These are phyloP conservation scores for Saturnispora sanitii DNA, from an alignment of 805 yeast genomes.

Conservation along the genomic window DNA sequence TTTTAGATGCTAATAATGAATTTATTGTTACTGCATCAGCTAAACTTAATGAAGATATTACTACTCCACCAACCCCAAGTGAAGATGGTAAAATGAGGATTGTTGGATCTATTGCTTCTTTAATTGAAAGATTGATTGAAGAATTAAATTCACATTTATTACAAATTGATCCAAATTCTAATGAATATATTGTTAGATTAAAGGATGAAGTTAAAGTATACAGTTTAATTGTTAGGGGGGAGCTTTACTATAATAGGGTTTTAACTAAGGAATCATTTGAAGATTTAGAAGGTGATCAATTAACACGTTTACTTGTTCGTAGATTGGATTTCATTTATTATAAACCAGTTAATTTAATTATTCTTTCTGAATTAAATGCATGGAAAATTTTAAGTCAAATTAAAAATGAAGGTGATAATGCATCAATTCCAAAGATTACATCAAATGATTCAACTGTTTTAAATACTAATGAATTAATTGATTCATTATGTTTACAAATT, in stretches of 20 bases:
- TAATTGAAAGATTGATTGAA: slow-evolving; percentile 89
- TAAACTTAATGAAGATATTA: slow-evolving; percentile 57
- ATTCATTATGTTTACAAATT: slow-evolving; percentile 54
- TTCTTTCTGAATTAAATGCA: slow-evolving; percentile 59
- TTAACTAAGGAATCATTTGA: slow-evolving; percentile 34
- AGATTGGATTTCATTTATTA: slow-evolving; percentile 89
- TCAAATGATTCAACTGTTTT: slow-evolving; percentile 20
- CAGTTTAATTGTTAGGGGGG: slow-evolving; percentile 70
- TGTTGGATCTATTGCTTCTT: slow-evolving; percentile 75
- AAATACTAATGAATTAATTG: slow-evolving; percentile 46
- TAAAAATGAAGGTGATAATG: slow-evolving; percentile 26
- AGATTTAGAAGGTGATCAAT: slow-evolving; percentile 43
- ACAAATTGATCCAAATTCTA: slow-evolving; percentile 87
- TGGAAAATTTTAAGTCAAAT: slow-evolving; percentile 45
- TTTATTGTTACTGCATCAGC: slow-evolving; percentile 77
- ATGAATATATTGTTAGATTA: slow-evolving; percentile 84
- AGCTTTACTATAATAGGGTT: slow-evolving; percentile 68
- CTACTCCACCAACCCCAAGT: slow-evolving; percentile 56
- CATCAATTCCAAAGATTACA: slow-evolving; percentile 21
- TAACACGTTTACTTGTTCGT: slow-evolving; percentile 67
- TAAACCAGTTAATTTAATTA: slow-evolving; percentile 73
- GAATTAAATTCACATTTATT: slow-evolving; percentile 85
- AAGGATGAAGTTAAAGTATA: slow-evolving; percentile 78
- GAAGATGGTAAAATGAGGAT: slow-evolving; percentile 61
- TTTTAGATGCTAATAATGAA: slow-evolving; percentile 53